phyloP scores from a whole-genome alignment of 179 eudicot species.

The Spergularia azorica region DNA sequence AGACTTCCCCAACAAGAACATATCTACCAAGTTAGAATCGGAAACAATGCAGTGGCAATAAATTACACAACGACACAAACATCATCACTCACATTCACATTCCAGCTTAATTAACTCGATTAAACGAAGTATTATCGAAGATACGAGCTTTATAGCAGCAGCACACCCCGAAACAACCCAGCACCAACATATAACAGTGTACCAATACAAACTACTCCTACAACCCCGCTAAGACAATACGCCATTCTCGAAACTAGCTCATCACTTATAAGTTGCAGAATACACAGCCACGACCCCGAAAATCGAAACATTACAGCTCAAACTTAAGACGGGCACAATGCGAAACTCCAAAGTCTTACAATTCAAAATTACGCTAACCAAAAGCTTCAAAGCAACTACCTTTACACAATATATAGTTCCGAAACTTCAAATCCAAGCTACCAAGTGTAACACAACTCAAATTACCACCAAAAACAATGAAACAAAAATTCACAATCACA shows the following conservation, averaged over 20 bases:
- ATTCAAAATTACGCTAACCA: not conserved
- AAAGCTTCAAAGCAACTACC: not conserved
- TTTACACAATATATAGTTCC: not conserved
- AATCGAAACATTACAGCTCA: not conserved
- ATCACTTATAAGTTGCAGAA: not conserved
- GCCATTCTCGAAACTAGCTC: not conserved
- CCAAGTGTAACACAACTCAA: not conserved
- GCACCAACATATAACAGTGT: no score
- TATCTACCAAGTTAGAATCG: not conserved
- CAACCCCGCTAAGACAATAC: no score
- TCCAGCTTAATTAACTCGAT: no score
- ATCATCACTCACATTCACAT: no score
- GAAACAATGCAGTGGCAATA: not conserved
- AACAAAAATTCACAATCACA: not conserved
- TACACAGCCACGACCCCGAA: not conserved
- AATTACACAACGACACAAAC: not conserved
- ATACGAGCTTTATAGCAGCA: not conserved
- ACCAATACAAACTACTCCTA: no score
- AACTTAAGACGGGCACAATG: not conserved
- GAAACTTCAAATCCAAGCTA: constrained; percentile 7
- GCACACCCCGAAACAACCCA: not conserved
- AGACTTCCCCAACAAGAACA: not conserved
- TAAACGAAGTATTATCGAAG: not conserved
- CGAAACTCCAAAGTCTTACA: not conserved
- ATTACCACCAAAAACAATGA: not conserved